Base-by-base conservation (phyloP, 2,329 filamentous ascomycete species). In the Aspergillus fructus region DNA sequence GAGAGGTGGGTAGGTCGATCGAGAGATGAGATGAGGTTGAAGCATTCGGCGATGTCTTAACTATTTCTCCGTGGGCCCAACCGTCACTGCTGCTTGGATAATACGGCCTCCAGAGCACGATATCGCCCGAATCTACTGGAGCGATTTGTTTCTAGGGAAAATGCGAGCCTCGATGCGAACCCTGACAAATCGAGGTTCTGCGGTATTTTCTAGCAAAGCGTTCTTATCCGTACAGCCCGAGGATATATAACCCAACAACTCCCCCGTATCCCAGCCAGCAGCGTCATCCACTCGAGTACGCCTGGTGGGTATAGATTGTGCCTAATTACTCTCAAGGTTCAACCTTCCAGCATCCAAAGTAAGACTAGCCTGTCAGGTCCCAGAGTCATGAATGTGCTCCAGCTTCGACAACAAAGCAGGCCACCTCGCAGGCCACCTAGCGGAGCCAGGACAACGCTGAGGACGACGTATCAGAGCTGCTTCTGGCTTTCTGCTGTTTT, bases 51-150 rank as follows among this genome's bases (percentile, higher is more conserved):
- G 56, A 50, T 53, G 49, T 54, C 53, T 53, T 47, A 47, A 53
- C 51, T 53, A 61, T 58, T 37, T 56, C 54, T 53, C 56, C 59
- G 59, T 59, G 59, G 56, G 56, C 53, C 56, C 52, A 56, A 49
- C 40, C 43, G 43, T 58, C 56, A 41, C 48, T 39, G 51, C 49
- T 51, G 33, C 52, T 41, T 37, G 23, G 17, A 34, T 5, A 39
- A 46, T 37, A 43, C 34, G 34, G 34, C 12, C 34, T 40, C 30
- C 19, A 17, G 19, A 49, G 45, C 53, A 49, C 46, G 8, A 50
- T 50, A 17, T 40, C 34, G 48, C 48, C 37, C 19, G 24, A 27
- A 2, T 9, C 21, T 23, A 11, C 27, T 37, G 33, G 13, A 40
- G 3, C 19, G 21, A 19, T 37, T 37, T 37, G 23, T 21, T 30